Evolutionary conservation across 2,329 filamentous ascomycete species (phyloP).

Genomic region (Sporothrix pseudoabietina): DNA sequence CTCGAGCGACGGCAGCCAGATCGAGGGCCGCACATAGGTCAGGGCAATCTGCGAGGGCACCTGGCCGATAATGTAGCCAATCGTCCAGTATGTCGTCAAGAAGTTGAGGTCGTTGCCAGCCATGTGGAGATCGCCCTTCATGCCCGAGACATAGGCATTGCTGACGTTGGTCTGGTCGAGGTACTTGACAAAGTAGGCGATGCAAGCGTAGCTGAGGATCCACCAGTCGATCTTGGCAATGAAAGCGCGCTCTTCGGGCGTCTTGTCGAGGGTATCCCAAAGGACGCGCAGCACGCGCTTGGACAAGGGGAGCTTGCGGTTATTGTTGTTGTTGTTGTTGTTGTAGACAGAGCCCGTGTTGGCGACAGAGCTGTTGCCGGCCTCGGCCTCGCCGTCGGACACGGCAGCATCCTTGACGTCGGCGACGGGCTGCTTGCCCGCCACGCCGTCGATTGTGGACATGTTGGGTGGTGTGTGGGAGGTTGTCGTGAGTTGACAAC

Average conservation of each 20-base stretch:
- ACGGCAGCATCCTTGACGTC: neutral
- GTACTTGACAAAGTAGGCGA: slow-evolving; percentile 47
- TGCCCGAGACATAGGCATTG: slow-evolving; percentile 48
- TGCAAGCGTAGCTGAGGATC: slow-evolving; percentile 43
- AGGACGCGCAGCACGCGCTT: slow-evolving; percentile 37
- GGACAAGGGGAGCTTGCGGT: slow-evolving; percentile 8
- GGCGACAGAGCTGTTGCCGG: neutral
- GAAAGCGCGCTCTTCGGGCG: slow-evolving; percentile 41
- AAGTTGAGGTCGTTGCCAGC: slow-evolving; percentile 56
- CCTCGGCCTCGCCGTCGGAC: neutral
- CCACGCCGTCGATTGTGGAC: slow-evolving; percentile 6
- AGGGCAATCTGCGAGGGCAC: slow-evolving; percentile 43
- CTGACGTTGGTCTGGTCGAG: slow-evolving; percentile 43
- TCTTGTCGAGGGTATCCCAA: slow-evolving; percentile 43
- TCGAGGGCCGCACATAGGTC: slow-evolving; percentile 50
- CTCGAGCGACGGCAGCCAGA: slow-evolving; percentile 48
- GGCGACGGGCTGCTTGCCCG: slow-evolving; percentile 15
- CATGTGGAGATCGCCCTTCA: slow-evolving; percentile 56
- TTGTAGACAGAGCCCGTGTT: neutral
- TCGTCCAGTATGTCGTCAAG: slow-evolving; percentile 56
- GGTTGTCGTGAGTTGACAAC: neutral
- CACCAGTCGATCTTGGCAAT: slow-evolving; percentile 44
- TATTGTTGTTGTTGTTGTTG: neutral
- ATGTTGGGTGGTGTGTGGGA: neutral
- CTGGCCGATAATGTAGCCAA: slow-evolving; percentile 59